phyloP scores from a whole-genome alignment of 805 yeast genomes.

The Priceomyces castillae region DNA sequence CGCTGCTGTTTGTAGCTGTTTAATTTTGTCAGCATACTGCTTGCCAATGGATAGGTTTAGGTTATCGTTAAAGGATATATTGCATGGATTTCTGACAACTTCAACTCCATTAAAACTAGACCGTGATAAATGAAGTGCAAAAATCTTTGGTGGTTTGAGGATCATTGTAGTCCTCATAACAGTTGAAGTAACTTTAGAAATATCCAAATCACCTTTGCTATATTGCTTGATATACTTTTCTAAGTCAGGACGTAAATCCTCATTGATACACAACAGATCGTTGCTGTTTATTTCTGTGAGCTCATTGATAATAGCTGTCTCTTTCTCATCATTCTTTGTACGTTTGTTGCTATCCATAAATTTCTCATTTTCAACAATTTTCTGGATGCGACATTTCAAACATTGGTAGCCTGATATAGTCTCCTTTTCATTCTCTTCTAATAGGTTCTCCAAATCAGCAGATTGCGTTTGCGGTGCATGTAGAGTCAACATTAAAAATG shows the following conservation, averaged over 20 bases:
- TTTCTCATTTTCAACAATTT: constrained; percentile 29
- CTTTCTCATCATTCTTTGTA: constrained; percentile 23
- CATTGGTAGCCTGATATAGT: constrained; percentile 81
- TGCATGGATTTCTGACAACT: constrained; percentile 71
- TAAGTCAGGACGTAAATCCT: constrained; percentile 55
- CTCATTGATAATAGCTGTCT: constrained; percentile 25
- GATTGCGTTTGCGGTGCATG: constrained; percentile 61
- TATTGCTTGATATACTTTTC: constrained; percentile 48
- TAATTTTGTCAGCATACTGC: constrained; percentile 35
- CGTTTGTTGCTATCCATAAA: constrained; percentile 17
- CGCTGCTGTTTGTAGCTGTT: constrained; percentile 30
- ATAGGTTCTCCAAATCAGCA: constrained; percentile 50
- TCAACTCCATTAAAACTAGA: constrained; percentile 70
- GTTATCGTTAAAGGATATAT: constrained; percentile 60
- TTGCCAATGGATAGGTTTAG: constrained; percentile 49
- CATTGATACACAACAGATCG: constrained; percentile 52
- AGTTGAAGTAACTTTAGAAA: constrained; percentile 53
- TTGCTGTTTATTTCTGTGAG: constrained; percentile 35
- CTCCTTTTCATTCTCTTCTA: constrained; percentile 59
- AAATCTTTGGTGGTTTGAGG: constrained; percentile 63
- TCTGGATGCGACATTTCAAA: constrained; percentile 55
- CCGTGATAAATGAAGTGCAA: constrained; percentile 82
- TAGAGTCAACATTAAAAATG: constrained; percentile 70
- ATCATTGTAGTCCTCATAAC: constrained; percentile 66
- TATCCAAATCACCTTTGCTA: constrained; percentile 40